phyloP scores from a whole-genome alignment of 2,329 filamentous ascomycete species.

The Xylariaceae sp. region DNA sequence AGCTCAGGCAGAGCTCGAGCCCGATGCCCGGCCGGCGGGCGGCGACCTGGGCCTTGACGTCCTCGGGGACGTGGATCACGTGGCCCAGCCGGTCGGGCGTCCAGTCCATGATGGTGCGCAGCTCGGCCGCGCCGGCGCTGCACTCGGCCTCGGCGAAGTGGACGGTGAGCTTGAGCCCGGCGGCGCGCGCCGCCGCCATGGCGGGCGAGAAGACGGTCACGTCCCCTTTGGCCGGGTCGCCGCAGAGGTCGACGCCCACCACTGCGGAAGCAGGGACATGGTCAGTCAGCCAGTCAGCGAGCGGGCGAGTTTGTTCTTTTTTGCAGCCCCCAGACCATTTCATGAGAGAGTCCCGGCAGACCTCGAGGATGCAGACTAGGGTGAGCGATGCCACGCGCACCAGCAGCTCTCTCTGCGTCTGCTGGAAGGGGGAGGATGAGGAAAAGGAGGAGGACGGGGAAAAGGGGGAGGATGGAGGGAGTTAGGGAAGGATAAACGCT shows the following conservation, averaged over 20 bases:
- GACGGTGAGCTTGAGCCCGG: slow-evolving; percentile 58
- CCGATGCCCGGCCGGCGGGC: slow-evolving; percentile 41
- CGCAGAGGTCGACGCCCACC: slow-evolving; percentile 44
- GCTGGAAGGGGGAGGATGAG: too few species aligned
- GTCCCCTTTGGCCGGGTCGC: slow-evolving; percentile 59
- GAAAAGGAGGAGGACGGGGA: too few species aligned
- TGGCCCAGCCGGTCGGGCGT: slow-evolving; percentile 65
- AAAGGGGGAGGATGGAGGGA: too few species aligned
- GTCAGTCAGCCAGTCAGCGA: too few species aligned
- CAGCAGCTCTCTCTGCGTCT: too few species aligned
- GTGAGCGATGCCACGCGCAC: too few species aligned
- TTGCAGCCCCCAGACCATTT: too few species aligned
- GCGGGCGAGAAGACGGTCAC: slow-evolving; percentile 51
- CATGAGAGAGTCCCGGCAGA: too few species aligned
- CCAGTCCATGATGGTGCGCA: slow-evolving; percentile 57
- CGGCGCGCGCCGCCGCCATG: slow-evolving; percentile 47
- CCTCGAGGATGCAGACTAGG: too few species aligned
- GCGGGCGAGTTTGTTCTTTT: too few species aligned
- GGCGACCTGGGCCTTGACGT: slow-evolving; percentile 47
- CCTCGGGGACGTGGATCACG: slow-evolving; percentile 64
- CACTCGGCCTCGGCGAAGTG: slow-evolving; percentile 68
- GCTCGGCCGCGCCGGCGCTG: slow-evolving; percentile 51
- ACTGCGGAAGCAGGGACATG: too few species aligned
- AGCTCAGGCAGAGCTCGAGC: slow-evolving; percentile 71
- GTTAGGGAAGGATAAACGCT: too few species aligned